Evolutionary conservation across 108 stramenopile genomes (phyloP), one percentile per base, ranked within the genome.

Genomic region (Stephanodiscus triporus): DNA sequence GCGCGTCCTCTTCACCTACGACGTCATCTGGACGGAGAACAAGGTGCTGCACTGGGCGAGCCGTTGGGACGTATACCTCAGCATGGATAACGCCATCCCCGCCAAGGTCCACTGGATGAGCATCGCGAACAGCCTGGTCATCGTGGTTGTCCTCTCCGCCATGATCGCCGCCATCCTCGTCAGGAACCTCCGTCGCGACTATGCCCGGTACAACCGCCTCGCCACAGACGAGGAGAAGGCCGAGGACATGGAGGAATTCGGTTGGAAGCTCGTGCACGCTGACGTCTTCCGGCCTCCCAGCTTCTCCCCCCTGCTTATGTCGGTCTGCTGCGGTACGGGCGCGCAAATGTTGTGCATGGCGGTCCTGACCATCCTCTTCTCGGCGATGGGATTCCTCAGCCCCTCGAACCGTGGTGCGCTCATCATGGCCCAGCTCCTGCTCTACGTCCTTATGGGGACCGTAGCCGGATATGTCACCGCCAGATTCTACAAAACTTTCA

Each of bases 211-310:
- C 91, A 96, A 95, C 73, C 86, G 88, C 24, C 57, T 97, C 19
- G 85, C 94, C 5, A 87, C 93, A 16, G 97, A 97, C 66, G 98
- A 99, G 87, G 97, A 97, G 70, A 89, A 93, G 84, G 95, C 92
- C 7, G 96, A 96, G 64, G 95, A 94, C 53, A 72, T 96, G 83
- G 99, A 99, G 76, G 99, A 99, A 85, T 90, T 88, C 59, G 99
- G 99, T 49, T 99, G 99, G 99, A 97, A 97, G 73, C 68, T 97
- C 54, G 93, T 97, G n/a, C 97, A 97, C 74, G 97, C 94, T 19
- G 98, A 98, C 84, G 95, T 98, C 40, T 98, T 98, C 70, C 91
- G 98, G 37, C 95, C 97, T 13, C 98, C 98, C 19, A 48, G 55
- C 77, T 90, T 84, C 70, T 89, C 85, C 29, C 97, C 97, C n/a